These are phyloP conservation scores for Trichoderma sp. DNA, from an alignment of 2,329 filamentous ascomycete genomes.

Conservation along the genomic window DNA sequence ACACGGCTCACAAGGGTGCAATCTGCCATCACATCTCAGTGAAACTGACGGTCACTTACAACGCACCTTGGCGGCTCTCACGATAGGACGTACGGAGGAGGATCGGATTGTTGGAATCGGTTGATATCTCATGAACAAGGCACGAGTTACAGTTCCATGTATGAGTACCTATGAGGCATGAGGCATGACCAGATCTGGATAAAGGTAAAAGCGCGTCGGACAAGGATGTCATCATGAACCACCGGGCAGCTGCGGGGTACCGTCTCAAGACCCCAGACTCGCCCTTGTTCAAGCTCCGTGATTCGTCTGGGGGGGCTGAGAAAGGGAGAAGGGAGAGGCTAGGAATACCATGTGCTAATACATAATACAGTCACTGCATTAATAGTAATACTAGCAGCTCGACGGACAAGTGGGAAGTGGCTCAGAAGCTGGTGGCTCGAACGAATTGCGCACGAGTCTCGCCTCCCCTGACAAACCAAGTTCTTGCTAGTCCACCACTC, in stretches of 20 bases:
- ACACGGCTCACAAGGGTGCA: neutral
- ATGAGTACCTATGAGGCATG: neutral
- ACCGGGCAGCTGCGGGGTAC: conserved; percentile 22
- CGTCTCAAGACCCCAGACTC: conserved; percentile 12
- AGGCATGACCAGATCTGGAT: neutral
- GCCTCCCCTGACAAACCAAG: conserved; percentile 11
- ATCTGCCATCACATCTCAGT: neutral
- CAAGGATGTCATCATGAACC: conserved; percentile 32
- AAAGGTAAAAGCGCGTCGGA: neutral
- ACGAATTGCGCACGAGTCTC: conserved; percentile 15
- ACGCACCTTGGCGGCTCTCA: neutral
- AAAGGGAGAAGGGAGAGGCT: neutral
- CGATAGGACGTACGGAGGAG: conserved; percentile 12
- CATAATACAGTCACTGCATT: too few relatives aligned
- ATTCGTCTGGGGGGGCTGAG: neutral
- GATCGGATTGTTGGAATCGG: too few relatives aligned
- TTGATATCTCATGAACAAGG: too few relatives aligned
- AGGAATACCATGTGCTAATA: neutral
- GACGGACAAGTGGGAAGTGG: neutral
- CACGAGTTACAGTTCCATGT: neutral
- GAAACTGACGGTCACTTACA: neutral
- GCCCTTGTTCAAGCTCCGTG: conserved; percentile 10
- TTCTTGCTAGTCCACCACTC: too few relatives aligned
- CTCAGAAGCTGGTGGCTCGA: neutral
- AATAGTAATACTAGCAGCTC: too few relatives aligned